These are phyloP conservation scores for Diaporthe aspalathi DNA, from an alignment of 2,329 filamentous ascomycete species.

Conservation along the genomic window DNA sequence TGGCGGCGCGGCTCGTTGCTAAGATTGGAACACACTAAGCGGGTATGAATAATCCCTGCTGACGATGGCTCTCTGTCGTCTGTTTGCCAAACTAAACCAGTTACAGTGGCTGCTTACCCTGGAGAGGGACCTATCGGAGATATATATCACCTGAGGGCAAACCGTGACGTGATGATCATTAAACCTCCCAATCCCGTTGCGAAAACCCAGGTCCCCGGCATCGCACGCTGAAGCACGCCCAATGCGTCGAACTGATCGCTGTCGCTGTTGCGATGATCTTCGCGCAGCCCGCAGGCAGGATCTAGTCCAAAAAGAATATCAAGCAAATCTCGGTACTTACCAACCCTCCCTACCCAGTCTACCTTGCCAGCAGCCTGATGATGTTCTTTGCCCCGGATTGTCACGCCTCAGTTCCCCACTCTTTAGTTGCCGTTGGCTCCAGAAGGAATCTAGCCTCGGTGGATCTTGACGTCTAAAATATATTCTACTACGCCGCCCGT, in stretches of 20 bases:
- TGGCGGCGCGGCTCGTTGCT: conserved; percentile 22
- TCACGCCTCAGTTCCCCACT: conserved; percentile 1
- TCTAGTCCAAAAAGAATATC: not conserved
- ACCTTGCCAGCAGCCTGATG: not conserved
- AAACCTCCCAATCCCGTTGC: not conserved
- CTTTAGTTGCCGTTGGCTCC: not conserved
- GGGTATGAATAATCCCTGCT: conserved; percentile 1
- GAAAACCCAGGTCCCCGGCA: not conserved
- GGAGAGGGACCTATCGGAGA: not conserved
- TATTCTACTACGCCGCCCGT: not conserved
- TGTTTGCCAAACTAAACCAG: conserved; percentile 1
- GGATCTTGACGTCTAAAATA: conserved; percentile 16
- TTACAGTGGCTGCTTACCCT: not conserved
- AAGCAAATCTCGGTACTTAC: not conserved
- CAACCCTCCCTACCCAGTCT: too few species aligned
- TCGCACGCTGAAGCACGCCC: not conserved
- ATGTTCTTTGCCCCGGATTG: not conserved
- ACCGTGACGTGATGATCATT: not conserved
- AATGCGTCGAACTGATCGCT: not conserved
- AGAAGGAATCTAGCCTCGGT: conserved; percentile 1
- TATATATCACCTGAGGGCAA: conserved; percentile 8
- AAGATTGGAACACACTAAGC: conserved; percentile 32
- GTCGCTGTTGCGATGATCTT: not conserved
- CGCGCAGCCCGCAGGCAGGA: not conserved
- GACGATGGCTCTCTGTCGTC: conserved; percentile 8